Evolutionary conservation across 768 basidiomycete genomes (phyloP).

Genomic region (Chlorophyllum brunneum): DNA sequence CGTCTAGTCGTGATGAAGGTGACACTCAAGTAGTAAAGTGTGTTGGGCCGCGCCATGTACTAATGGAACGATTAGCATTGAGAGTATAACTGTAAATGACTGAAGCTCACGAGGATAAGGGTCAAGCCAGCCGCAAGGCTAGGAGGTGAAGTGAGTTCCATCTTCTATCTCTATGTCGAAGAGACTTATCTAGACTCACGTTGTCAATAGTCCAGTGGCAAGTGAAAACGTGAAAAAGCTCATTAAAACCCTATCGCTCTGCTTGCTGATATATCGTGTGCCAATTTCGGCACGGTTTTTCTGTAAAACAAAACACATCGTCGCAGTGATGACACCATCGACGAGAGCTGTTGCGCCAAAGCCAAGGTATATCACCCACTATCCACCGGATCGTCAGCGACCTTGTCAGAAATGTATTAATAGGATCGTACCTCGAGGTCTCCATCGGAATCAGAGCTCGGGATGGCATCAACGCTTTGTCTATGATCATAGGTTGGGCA

Average conservation of each 20-base stretch:
- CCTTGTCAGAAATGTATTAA: no score
- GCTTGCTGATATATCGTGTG: slow-evolving; percentile 15
- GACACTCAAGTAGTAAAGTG: slow-evolving; percentile 27
- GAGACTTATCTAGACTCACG: slow-evolving; percentile 14
- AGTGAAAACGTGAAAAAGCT: slow-evolving; percentile 28
- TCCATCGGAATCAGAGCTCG: neutral
- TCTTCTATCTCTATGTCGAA: neutral
- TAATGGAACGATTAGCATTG: slow-evolving; percentile 6
- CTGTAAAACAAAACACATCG: slow-evolving; percentile 28
- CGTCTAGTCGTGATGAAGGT: slow-evolving; percentile 28
- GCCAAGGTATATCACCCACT: slow-evolving; percentile 30
- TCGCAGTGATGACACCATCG: slow-evolving; percentile 26
- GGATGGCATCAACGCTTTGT: neutral
- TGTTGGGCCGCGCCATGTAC: slow-evolving; percentile 27
- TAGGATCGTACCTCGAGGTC: neutral
- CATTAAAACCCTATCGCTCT: slow-evolving; percentile 24
- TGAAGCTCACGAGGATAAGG: slow-evolving; percentile 23
- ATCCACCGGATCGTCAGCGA: neutral
- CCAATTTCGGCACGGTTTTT: slow-evolving; percentile 22
- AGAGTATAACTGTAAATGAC: neutral
- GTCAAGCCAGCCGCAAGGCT: slow-evolving; percentile 27
- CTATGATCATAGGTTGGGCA: neutral
- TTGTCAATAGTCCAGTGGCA: slow-evolving; percentile 28
- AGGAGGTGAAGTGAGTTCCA: neutral
- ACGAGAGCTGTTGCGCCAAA: slow-evolving; percentile 26